Conservation (phyloP, 441 rosid genomes). For the Populus hybrid region DNA sequence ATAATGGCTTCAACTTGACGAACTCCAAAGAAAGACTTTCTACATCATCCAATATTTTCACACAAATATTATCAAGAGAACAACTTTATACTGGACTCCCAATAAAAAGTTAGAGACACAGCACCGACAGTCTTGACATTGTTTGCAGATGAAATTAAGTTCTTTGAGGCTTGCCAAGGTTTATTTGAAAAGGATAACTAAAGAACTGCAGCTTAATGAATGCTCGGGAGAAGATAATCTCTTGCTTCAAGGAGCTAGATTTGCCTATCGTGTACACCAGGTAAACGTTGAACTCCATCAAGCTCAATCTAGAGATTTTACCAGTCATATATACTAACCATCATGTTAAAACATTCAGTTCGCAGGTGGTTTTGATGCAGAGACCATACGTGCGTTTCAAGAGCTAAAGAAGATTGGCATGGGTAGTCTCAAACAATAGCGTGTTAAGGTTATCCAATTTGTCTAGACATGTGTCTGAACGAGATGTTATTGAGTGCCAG, state of each 20-base stretch:
- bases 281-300: constrained; percentile 30
- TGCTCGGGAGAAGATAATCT: constrained; percentile 68
- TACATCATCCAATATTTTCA: background rate
- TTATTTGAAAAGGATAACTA: constrained; percentile 80
- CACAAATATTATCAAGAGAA: background rate
- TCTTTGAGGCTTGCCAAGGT: constrained; percentile 73
- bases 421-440: constrained; percentile 23
- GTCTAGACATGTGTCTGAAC: background rate
- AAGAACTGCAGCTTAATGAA: constrained; percentile 50
- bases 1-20: background rate
- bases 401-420: constrained; percentile 60
- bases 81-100: background rate
- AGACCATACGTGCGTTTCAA: constrained; percentile 67
- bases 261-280: constrained; percentile 94
- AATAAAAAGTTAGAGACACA: background rate
- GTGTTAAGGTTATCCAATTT: background rate
- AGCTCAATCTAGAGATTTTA: background rate
- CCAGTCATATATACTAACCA: too few relatives aligned
- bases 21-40: background rate
- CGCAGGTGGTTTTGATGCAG: constrained; percentile 88
- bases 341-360: constrained; percentile 40
- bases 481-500: background rate
- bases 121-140: background rate
- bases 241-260: constrained; percentile 79
- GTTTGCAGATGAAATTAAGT: constrained; percentile 71